A percentile compares a stretch with the other conserved stretches of the same genome.
Evolutionary conservation across 768 basidiomycete species (phyloP).

Genomic region (Lepiota brunneoincarnata): DNA sequence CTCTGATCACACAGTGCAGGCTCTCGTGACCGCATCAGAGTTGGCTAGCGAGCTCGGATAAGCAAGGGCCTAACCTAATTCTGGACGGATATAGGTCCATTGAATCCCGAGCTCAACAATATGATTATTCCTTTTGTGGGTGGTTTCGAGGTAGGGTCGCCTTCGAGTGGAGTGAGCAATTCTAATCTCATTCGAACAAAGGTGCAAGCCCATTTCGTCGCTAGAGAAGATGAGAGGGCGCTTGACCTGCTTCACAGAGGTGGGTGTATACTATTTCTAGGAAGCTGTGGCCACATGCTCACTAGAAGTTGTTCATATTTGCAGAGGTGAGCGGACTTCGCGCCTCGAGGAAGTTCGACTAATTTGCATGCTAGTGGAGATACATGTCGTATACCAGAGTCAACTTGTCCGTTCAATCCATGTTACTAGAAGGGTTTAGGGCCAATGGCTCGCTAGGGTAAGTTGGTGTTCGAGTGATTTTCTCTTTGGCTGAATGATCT

Average conservation of each 20-base stretch:
- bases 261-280: neutral
- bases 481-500: neutral
- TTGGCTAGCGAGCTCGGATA: conserved; percentile 33
- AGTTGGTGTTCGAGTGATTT: conserved; percentile 8
- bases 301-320: neutral
- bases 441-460: conserved; percentile 54
- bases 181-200: conserved; percentile 15
- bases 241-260: conserved; percentile 42
- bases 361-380: conserved; percentile 36
- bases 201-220: conserved; percentile 49
- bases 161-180: neutral
- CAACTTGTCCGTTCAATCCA: conserved; percentile 53
- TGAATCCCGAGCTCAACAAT: conserved; percentile 48
- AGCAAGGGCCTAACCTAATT: conserved; percentile 42
- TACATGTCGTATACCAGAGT: conserved; percentile 59
- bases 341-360: neutral
- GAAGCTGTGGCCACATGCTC: neutral
- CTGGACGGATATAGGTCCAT: conserved; percentile 47
- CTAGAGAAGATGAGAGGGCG: conserved; percentile 42
- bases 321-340: conserved; percentile 3
- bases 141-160: conserved; percentile 38
- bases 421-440: conserved; percentile 56
- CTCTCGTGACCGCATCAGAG: conserved; percentile 32
- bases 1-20: conserved; percentile 17
- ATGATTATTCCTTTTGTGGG: conserved; percentile 53